These are phyloP conservation scores for Collybia mongolica DNA, from an alignment of 768 basidiomycete genomes.

Conservation along the genomic window DNA sequence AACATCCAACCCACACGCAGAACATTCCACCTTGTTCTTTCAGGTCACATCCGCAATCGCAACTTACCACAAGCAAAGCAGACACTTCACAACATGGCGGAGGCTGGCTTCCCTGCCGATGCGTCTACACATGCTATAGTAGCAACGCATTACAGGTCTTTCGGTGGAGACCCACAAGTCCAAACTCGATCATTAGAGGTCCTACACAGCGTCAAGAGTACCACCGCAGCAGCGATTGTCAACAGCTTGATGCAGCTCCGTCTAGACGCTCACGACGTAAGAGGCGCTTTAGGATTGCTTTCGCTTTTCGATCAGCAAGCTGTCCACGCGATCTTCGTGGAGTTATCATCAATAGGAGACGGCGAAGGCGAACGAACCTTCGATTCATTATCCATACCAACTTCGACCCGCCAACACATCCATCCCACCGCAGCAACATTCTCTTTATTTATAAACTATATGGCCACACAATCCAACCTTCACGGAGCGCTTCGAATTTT, in stretches of 20 bases:
- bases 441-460: constrained; percentile 58
- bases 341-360: constrained; percentile 7
- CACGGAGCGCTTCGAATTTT: constrained; percentile 44
- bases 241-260: constrained; percentile 68
- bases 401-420: constrained; percentile 15
- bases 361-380: neutral
- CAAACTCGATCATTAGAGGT: constrained; percentile 48
- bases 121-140: constrained; percentile 60
- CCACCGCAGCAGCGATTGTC: constrained; percentile 50
- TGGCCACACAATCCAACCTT: constrained; percentile 43
- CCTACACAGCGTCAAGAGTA: constrained; percentile 38
- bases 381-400: constrained; percentile 7
- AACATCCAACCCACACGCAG: constrained; percentile 50
- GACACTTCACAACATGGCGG: constrained; percentile 55
- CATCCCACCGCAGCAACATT: constrained; percentile 60
- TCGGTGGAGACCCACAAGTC: constrained; percentile 59
- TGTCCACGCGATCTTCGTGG: constrained; percentile 20
- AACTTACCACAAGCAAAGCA: constrained; percentile 56
- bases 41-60: constrained; percentile 67
- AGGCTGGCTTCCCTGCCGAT: constrained; percentile 52
- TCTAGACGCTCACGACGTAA: constrained; percentile 53
- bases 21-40: constrained; percentile 69
- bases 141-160: constrained; percentile 52
- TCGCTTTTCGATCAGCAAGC: constrained; percentile 40
- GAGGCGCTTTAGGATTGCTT: constrained; percentile 44